Conservation (phyloP, 352 stramenopile species). For the Phytopythium oedochilum region DNA sequence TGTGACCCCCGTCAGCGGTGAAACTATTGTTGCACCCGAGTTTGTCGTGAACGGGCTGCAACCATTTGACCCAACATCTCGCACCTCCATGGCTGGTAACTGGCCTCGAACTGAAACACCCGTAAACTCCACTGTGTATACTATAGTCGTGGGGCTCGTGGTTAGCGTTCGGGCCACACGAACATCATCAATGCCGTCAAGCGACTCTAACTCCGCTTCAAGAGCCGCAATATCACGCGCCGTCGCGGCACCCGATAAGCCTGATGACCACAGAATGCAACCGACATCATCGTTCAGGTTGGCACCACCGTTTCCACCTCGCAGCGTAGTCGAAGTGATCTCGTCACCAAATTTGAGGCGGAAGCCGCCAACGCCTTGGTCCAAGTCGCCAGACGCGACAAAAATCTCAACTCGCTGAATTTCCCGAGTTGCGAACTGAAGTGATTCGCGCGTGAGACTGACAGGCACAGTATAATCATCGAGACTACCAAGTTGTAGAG, state of each 20-base stretch:
- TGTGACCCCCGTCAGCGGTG: conserved; percentile 16
- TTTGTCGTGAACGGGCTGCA: conserved; percentile 69
- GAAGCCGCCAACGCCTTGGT: conserved; percentile 74
- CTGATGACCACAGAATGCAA: conserved; percentile 74
- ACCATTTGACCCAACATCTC: conserved; percentile 90
- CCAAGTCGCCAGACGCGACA: conserved; percentile 22
- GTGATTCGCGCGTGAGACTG: conserved; percentile 33
- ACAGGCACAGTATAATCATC: conserved; percentile 29
- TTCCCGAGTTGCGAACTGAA: conserved; percentile 47
- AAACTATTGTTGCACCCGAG: conserved; percentile 10
- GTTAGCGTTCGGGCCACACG: conserved; percentile 51
- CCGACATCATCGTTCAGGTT: conserved; percentile 77
- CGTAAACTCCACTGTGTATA: conserved; percentile 93
- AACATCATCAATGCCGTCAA: conserved; percentile 70
- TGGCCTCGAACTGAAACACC: conserved; percentile 87
- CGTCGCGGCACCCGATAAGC: conserved; percentile 25
- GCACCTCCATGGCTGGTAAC: conserved; percentile 78
- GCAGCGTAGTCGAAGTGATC: conserved; percentile 77
- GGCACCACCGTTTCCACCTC: conserved; percentile 56
- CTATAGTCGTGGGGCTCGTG: conserved; percentile 44
- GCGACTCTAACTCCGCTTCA: conserved; percentile 59
- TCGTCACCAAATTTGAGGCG: conserved; percentile 89
- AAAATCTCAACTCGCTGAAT: conserved; percentile 63
- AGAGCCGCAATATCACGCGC: conserved; percentile 44
- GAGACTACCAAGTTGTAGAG: conserved; percentile 43